These are phyloP conservation scores for Silene vulgaris DNA, from an alignment of 179 eudicot genomes.

Conservation along the genomic window DNA sequence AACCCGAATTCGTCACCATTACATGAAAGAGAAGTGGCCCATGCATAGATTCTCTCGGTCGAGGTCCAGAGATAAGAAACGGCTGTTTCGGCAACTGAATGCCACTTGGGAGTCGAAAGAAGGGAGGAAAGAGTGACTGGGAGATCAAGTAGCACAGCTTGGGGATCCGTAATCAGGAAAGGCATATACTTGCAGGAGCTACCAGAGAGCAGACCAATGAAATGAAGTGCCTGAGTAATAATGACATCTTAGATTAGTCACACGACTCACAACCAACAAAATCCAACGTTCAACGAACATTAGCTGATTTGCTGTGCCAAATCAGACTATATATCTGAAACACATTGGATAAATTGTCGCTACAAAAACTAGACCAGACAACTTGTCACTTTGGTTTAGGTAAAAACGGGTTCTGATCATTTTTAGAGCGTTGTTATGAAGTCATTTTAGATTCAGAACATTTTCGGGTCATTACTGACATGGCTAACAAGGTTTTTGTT, in stretches of 20 bases:
- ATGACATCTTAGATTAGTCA: slow-evolving; percentile 1
- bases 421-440: not conserved
- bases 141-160: slow-evolving; percentile 57
- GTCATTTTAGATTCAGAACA: not conserved
- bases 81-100: slow-evolving; percentile 45
- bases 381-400: not conserved
- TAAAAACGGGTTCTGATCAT: not conserved
- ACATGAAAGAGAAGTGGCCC: slow-evolving; percentile 32
- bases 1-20: slow-evolving; percentile 26
- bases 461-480: not conserved
- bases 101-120: slow-evolving; percentile 52
- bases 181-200: slow-evolving; percentile 84
- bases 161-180: slow-evolving; percentile 51
- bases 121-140: slow-evolving; percentile 72
- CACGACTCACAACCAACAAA: not conserved
- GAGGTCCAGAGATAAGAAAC: slow-evolving; percentile 56
- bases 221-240: slow-evolving; percentile 58
- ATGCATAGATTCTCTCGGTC: slow-evolving; percentile 52
- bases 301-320: not conserved
- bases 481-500: not conserved
- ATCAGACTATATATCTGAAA: not conserved
- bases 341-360: not conserved
- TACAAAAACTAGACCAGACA: not conserved
- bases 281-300: not conserved
- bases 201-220: slow-evolving; percentile 73